Conservation (phyloP, 2,329 filamentous ascomycete genomes). For the Grosmannia huntii region DNA sequence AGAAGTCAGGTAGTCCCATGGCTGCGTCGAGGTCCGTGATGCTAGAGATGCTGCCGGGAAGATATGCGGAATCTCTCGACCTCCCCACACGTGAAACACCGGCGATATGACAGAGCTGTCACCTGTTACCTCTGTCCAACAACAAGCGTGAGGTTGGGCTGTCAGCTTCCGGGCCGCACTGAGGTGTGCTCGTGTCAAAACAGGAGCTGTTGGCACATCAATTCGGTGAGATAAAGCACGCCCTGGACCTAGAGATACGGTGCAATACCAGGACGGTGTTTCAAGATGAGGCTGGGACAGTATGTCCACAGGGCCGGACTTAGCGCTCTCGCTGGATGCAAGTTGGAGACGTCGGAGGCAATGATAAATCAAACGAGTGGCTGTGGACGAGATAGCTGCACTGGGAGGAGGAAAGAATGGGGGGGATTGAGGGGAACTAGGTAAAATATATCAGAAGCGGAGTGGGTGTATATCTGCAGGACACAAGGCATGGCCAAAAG, state of each 20-base stretch:
- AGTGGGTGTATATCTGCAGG: neutral
- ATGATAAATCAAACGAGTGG: neutral
- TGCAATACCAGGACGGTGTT: neutral
- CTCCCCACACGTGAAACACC: neutral
- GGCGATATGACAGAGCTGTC: neutral
- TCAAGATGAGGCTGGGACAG: neutral
- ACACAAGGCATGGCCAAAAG: neutral
- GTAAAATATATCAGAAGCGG: neutral
- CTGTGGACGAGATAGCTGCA: neutral
- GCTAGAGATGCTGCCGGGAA: neutral
- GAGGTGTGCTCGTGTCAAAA: neutral
- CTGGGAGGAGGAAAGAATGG: neutral
- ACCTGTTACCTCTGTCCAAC: neutral
- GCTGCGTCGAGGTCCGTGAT: neutral
- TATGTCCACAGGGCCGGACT: neutral
- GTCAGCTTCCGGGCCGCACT: neutral
- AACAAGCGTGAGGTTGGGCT: neutral
- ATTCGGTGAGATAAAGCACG: neutral
- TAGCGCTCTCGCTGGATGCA: neutral
- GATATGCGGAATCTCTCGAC: neutral
- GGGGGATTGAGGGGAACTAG: neutral
- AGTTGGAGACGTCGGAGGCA: neutral
- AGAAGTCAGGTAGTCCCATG: conserved; percentile 2
- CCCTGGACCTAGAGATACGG: neutral
- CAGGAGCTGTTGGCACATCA: neutral